Conservation (phyloP, 1,139 yeast genomes). For the Suhomyces anneliseae region DNA sequence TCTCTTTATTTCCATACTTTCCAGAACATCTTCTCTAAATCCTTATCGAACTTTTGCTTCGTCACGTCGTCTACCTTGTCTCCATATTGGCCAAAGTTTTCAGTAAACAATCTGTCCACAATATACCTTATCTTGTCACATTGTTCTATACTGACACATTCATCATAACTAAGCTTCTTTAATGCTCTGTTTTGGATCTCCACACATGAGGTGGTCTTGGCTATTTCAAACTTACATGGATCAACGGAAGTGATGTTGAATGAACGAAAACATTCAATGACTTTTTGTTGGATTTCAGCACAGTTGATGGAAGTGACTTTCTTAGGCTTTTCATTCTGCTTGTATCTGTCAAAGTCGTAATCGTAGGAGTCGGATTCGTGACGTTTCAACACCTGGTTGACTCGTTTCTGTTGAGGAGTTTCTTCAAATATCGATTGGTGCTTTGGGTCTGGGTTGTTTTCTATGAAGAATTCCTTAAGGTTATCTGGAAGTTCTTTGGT, state of each 20-base stretch:
- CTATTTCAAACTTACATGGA: constrained; percentile 34
- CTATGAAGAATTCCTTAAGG: constrained; percentile 32
- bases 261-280: constrained; percentile 38
- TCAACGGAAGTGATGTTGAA: constrained; percentile 29
- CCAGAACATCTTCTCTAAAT: constrained; percentile 34
- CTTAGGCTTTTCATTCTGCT: constrained; percentile 27
- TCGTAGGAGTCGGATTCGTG: constrained; percentile 20
- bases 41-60: constrained; percentile 27
- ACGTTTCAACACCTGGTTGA: constrained; percentile 26
- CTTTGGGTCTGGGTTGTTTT: constrained; percentile 32
- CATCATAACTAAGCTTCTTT: constrained; percentile 36
- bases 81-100: constrained; percentile 44
- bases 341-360: constrained; percentile 35
- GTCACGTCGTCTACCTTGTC: constrained; percentile 31
- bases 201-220: constrained; percentile 29
- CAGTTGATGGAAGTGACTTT: constrained; percentile 39
- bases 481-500: constrained; percentile 33
- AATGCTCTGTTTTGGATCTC: constrained; percentile 39
- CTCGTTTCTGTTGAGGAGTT: constrained; percentile 30
- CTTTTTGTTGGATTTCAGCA: constrained; percentile 42
- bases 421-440: constrained; percentile 28
- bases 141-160: constrained; percentile 39
- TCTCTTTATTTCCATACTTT: constrained; percentile 34
- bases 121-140: constrained; percentile 40
- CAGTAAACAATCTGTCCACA: constrained; percentile 38